Base-by-base conservation (phyloP, 140 eudicot genomes). In the Oenanthe javanica region DNA sequence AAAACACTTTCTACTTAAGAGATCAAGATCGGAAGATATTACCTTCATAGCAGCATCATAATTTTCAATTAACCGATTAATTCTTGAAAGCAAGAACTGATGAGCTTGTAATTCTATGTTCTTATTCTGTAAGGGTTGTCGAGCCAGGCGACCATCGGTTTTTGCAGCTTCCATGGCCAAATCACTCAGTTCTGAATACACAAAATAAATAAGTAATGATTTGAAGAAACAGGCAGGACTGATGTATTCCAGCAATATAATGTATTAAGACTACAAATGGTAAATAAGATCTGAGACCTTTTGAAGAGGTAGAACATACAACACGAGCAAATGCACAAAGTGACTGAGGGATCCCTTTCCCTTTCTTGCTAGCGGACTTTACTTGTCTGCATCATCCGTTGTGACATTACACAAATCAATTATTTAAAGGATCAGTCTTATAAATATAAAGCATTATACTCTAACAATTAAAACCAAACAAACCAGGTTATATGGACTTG, bases 321-420 rank as follows among this genome's bases (percentile, higher is more conserved):
- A 94, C 89, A 80, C 98, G 97, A 79, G 89, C 89, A 90, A 90
- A 84, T 21, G 97, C 96, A 84, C 98, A 93, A 76, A 94, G 90
- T 51, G 96, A 85, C 79, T 94, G 97, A 18, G 98, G 98, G 81
- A 94, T 89, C 64, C 98, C 98, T 88, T 79, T 89, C 80, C 97
- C 98, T 83, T 86, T 90, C 77, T 90, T 89, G 80, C 82, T 72
- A 19, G 83, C 77, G 45, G 86, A 75, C 84, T 51, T 84, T 63
- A 94, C 96, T 89, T 94, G 82, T 88, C 95, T 90, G 83, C 50
- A 69, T 51, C 31, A 71, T 45, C 59, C 45, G 15, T 47, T n/a
- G 11, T n/a, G 21, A 74, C 42, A 47, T 23, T 12, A 48, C 31
- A 14, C 31, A 25, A 50, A 47, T 4, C 25, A 47, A 5, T 64